Base-by-base conservation (phyloP, 2,329 filamentous ascomycete species). In the Fusarium robinianum region DNA sequence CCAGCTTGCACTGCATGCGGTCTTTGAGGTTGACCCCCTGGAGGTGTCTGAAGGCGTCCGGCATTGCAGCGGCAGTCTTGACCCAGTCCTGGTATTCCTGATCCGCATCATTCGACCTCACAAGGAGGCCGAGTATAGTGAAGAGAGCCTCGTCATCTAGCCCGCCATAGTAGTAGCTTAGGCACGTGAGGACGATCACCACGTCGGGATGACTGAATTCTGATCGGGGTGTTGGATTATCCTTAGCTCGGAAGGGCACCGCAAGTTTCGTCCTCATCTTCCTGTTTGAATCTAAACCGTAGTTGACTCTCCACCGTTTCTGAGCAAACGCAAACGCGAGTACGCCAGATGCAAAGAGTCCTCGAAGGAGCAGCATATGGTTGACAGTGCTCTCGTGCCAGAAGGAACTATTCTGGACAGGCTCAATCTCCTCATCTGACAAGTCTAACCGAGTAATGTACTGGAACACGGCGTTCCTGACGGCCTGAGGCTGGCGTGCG, bases 291-390 rank as follows among this genome's bases (percentile, higher is more conserved):
- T 81, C 75, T 0, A 79, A 67, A 0, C 85, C 84, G 46, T 83
- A 88, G 41, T 86, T 76, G 0, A 88, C 83, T 3, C 78, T 66
- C 79, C 80, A 88, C 2, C 83, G 68, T 54, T 87, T 87, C 10
- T 76, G 64, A 0, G 66, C 63, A 1, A 87, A 65, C 0, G 68
- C 69, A 44, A 83, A 84, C 0, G 55, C 54, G 0, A 88, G 55
- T 0, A 87, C 67, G 0, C 80, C 76, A 1, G 70, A 63, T 0
- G 79, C 77, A 7, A 88, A 62, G 0, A 88, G 68, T 0, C 84
- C 76, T 16, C 78, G 68, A 0, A 84, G 56, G 2, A 82, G 63
- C 0, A 81, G 62, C 0, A 83, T 57, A 0, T 66, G 58, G 2
- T 18, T 63, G 65, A 1, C 63, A 63, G 0, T 63, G 26, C 0